A percentile compares a stretch with the other conserved stretches of the same genome.
Evolutionary conservation across 352 stramenopile species (phyloP).

Genomic region (Elongisporangium undulatum): DNA sequence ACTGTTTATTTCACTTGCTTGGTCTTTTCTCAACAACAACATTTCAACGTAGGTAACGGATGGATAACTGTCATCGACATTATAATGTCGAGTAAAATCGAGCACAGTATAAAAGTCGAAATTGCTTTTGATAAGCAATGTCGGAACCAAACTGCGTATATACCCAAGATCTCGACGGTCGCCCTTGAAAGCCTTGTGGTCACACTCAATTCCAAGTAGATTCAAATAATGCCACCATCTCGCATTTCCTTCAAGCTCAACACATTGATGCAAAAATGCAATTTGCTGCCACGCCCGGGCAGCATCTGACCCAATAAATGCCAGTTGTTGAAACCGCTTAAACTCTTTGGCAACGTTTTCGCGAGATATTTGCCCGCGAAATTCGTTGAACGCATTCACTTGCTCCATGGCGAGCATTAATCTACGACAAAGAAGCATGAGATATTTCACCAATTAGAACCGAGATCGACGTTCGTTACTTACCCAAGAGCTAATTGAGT

Average conservation of each 20-base stretch:
- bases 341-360: slow-evolving; percentile 84
- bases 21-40: slow-evolving; percentile 35
- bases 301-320: slow-evolving; percentile 64
- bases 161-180: slow-evolving; percentile 62
- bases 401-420: slow-evolving; percentile 78
- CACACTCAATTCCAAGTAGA: slow-evolving; percentile 68
- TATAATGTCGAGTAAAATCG: slow-evolving; percentile 80
- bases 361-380: slow-evolving; percentile 70
- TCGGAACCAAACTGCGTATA: slow-evolving; percentile 59
- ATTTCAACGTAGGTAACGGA: slow-evolving; percentile 65
- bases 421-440: slow-evolving; percentile 11
- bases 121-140: slow-evolving; percentile 57
- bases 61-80: slow-evolving; percentile 77
- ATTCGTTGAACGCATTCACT: slow-evolving; percentile 60
- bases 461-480: not conserved
- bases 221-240: slow-evolving; percentile 82
- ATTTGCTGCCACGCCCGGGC: slow-evolving; percentile 78
- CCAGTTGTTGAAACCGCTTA: slow-evolving; percentile 70
- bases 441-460: not conserved
- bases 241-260: slow-evolving; percentile 77
- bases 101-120: slow-evolving; percentile 79
- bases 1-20: slow-evolving; percentile 1
- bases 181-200: slow-evolving; percentile 74
- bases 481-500: slow-evolving; percentile 63
- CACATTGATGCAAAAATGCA: slow-evolving; percentile 74